Conservation (phyloP, 306 rosid genomes). For the Quercus cerris region DNA sequence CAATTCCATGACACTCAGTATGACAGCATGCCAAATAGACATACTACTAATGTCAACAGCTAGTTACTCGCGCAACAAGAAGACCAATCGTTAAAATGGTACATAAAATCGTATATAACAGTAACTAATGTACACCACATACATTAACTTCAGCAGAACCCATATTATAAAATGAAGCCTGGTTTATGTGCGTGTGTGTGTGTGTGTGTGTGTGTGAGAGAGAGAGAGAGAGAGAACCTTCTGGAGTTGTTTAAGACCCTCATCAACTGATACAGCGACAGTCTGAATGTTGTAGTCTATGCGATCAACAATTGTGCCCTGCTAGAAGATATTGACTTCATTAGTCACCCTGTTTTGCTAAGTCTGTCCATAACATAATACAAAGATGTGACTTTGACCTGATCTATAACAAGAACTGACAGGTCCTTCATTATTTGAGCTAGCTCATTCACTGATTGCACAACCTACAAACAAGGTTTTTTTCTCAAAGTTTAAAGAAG, state of each 20-base stretch:
- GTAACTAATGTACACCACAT: not conserved
- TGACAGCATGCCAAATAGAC: not conserved
- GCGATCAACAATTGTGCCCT: constrained; percentile 89
- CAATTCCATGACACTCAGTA: constrained; percentile 10
- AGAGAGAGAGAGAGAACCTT: constrained; percentile 44
- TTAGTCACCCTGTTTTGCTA: constrained; percentile 22
- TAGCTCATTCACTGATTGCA: constrained; percentile 66
- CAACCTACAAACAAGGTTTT: constrained; percentile 43
- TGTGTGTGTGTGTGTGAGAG: not conserved
- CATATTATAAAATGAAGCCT: not conserved
- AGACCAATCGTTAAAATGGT: too few relatives aligned
- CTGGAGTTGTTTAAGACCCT: constrained; percentile 67
- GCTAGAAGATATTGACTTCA: constrained; percentile 33
- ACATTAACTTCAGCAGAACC: not conserved
- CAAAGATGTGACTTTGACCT: constrained; percentile 37
- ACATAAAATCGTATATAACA: too few relatives aligned
- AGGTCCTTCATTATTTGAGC: constrained; percentile 88
- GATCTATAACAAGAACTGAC: constrained; percentile 76
- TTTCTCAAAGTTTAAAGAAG: constrained; percentile 1
- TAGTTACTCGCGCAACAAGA: not conserved
- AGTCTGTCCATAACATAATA: constrained; percentile 12
- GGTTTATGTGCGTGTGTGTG: not conserved
- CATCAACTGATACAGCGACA: constrained; percentile 63
- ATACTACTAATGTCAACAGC: not conserved
- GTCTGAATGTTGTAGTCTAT: constrained; percentile 78